Conservation (phyloP, 73 alveolate genomes). For the Paraurostyla sp. region DNA sequence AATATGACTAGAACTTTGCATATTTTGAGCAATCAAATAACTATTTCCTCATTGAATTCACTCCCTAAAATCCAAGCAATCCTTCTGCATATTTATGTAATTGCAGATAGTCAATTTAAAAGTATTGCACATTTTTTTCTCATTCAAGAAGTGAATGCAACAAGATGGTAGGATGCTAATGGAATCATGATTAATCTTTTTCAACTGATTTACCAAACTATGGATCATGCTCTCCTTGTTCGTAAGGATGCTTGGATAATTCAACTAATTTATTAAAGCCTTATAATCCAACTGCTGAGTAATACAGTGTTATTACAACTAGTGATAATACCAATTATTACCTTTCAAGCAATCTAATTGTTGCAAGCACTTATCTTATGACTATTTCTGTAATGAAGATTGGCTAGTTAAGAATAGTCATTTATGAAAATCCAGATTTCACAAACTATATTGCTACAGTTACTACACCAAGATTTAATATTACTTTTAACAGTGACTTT, state of each 20-base stretch:
- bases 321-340: conserved; percentile 28
- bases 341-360: neutral
- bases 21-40: conserved; percentile 18
- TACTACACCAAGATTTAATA: neutral
- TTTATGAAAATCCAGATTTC: conserved; percentile 51
- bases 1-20: conserved; percentile 25
- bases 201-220: neutral
- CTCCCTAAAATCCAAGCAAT: neutral
- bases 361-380: neutral
- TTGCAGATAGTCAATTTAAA: neutral
- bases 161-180: conserved; percentile 29
- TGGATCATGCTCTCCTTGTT: conserved; percentile 55
- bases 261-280: neutral
- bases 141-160: conserved; percentile 20
- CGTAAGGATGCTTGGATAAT: neutral
- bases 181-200: conserved; percentile 34
- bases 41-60: conserved; percentile 10
- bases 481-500: neutral
- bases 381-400: neutral
- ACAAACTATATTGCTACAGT: neutral
- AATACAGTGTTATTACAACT: neutral
- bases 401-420: conserved; percentile 10
- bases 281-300: neutral
- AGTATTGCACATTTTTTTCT: conserved; percentile 23
- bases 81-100: neutral